Base-by-base conservation (phyloP, 2,329 filamentous ascomycete genomes). In the Ophiostoma himal-ulmi region DNA sequence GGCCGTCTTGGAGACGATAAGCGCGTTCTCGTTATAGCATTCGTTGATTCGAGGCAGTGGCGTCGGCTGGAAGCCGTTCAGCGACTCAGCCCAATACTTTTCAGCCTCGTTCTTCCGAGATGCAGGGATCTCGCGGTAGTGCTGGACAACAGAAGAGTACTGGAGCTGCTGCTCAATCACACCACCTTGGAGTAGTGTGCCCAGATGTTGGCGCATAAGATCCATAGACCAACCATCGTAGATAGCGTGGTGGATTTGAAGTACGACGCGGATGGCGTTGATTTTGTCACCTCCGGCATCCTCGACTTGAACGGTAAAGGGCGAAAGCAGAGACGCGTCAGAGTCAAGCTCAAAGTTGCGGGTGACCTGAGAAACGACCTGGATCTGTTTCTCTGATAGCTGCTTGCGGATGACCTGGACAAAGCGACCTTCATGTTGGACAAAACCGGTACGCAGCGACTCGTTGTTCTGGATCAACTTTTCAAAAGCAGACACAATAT, bases 221-320 rank as follows among this genome's bases (percentile, higher is more conserved):
- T 97, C 91, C 76, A 93, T 85, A 0, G 93, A 94, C 94, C 94
- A 97, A n/a, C 93, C 94, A 78, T 97, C 94, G 76, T 96, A 97
- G 0, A 96, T 78, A 0, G 92, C 88, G 78, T 97, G 94, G 76
- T 96, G 93, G 0, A 96, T 81, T 14, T 89, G 83, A 64, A 92
- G 69, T 13, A 86, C 78, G 71, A 77, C 77, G 4, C 80, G 74
- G 2, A 76, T 70, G 67, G 73, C 70, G 5, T 76, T 68, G 22
- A 17, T 11, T n/a, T 68, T 41, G 14, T 74, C 22, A 26, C 20
- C 7, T 2, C 11, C 13, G 5, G 36, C 5, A 36, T 67, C 70
- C 14, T 52, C 66, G 1, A 93, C 79, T 71, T 91, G 85, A n/a
- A 93, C 79, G 20, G 78, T 79, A 17, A 94, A 80, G 0, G 93